Conservation (phyloP, 305 asterid genomes). For the Fraxinus sp. region DNA sequence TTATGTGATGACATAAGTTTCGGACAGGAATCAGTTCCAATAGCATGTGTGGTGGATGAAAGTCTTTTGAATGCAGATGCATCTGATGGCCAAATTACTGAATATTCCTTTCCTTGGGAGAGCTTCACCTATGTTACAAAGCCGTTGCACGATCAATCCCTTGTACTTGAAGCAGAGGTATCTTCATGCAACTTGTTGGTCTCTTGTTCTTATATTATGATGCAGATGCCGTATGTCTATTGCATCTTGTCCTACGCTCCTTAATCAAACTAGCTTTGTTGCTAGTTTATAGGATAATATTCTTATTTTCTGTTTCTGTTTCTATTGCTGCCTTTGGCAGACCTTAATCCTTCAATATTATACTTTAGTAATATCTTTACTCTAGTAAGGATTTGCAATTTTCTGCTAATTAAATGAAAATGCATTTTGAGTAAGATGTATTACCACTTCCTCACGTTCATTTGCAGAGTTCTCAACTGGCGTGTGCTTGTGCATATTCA, state of each 20-base stretch:
- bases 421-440: constrained; percentile 15
- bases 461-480: constrained; percentile 79
- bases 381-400: constrained; percentile 2
- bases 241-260: background rate
- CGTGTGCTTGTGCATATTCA: constrained; percentile 72
- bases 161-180: constrained; percentile 73
- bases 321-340: background rate
- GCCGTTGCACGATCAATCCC: constrained; percentile 64
- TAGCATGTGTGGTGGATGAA: constrained; percentile 94
- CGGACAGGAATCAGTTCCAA: constrained; percentile 81
- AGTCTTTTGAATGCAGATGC: constrained; percentile 82
- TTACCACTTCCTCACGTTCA: constrained; percentile 15
- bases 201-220: constrained; percentile 9
- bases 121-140: constrained; percentile 80
- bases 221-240: background rate
- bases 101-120: constrained; percentile 86
- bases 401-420: constrained; percentile 16
- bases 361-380: background rate
- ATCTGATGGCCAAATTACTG: constrained; percentile 60
- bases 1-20: constrained; percentile 95
- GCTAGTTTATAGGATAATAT: background rate
- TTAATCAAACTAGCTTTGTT: background rate
- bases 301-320: background rate
- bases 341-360: constrained; percentile 1
- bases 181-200: constrained; percentile 20